These are phyloP conservation scores for Xylaria sp. DNA, from an alignment of 2,329 filamentous ascomycete genomes.

Conservation along the genomic window DNA sequence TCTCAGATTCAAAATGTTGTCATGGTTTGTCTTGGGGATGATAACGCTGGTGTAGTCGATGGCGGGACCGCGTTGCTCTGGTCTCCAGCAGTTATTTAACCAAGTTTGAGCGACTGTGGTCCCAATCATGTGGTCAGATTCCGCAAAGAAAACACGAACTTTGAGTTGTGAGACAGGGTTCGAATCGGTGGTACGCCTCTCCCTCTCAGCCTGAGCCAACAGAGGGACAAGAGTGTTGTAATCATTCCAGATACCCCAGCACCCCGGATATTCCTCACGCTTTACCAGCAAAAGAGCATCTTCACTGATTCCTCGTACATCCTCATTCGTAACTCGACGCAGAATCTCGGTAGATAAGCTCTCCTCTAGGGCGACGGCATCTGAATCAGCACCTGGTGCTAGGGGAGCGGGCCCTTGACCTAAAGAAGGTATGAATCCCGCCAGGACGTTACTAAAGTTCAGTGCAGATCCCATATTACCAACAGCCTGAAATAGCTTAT, in stretches of 20 bases:
- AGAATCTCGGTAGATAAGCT: constrained; percentile 24
- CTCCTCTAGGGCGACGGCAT: constrained; percentile 36
- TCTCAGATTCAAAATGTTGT: constrained; percentile 39
- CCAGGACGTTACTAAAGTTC: constrained; percentile 35
- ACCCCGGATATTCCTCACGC: constrained; percentile 33
- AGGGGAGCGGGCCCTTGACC: constrained; percentile 9
- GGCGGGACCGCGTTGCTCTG: constrained; percentile 36
- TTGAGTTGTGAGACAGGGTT: constrained; percentile 14
- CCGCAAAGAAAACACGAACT: constrained; percentile 42
- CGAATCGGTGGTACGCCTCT: constrained; percentile 1
- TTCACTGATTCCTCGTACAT: constrained; percentile 37
- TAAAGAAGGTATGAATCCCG: constrained; percentile 20
- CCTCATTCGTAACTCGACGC: constrained; percentile 28
- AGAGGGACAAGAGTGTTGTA: constrained; percentile 41
- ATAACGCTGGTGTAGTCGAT: constrained; percentile 37
- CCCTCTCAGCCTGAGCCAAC: constrained; percentile 35
- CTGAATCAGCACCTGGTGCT: constrained; percentile 32
- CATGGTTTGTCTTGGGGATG: constrained; percentile 38
- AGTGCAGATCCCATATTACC: constrained; percentile 28
- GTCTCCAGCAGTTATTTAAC: constrained; percentile 41
- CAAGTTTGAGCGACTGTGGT: constrained; percentile 34
- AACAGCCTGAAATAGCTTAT: constrained; percentile 31
- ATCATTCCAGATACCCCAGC: constrained; percentile 41
- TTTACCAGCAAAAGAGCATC: constrained; percentile 42
- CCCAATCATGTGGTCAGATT: constrained; percentile 42